A percentile compares a stretch with the other conserved stretches of the same genome.
These are phyloP conservation scores for Erodium moschatum DNA, from an alignment of 441 rosid species.

Conservation along the genomic window DNA sequence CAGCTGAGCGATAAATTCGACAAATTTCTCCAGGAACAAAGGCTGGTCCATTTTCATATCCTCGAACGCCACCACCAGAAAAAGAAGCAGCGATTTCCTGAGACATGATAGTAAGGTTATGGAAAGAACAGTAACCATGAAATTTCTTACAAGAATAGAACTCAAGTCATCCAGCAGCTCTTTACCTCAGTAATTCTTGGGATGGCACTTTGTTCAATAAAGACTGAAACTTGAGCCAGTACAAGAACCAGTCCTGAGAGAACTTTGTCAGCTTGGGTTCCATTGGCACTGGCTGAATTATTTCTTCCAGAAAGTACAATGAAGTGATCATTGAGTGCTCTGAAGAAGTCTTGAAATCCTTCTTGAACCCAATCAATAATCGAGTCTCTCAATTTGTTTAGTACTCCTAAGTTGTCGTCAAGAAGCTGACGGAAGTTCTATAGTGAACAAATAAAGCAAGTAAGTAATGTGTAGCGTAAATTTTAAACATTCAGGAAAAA, in stretches of 20 bases:
- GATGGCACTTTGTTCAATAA: conserved; percentile 76
- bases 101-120: conserved; percentile 15
- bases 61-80: conserved; percentile 59
- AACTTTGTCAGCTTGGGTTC: conserved; percentile 45
- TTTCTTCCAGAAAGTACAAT: conserved; percentile 68
- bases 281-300: conserved; percentile 36
- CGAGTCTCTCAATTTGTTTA: conserved; percentile 52
- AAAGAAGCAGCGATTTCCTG: conserved; percentile 86
- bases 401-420: conserved; percentile 51
- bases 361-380: conserved; percentile 74
- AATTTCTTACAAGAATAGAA: conserved; percentile 1
- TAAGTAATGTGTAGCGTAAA: background rate
- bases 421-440: conserved; percentile 78
- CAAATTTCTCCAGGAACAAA: conserved; percentile 86
- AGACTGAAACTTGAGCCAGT: conserved; percentile 74
- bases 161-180: conserved; percentile 19
- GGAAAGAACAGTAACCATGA: conserved; percentile 10
- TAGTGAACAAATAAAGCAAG: conserved; percentile 16
- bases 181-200: conserved; percentile 85
- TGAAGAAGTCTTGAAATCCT: conserved; percentile 86
- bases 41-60: conserved; percentile 62
- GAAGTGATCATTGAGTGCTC: conserved; percentile 54
- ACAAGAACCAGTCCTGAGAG: conserved; percentile 69
- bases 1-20: conserved; percentile 63
- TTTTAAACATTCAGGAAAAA: background rate